Evolutionary conservation across 441 rosid genomes (phyloP), one percentile per base, ranked within the genome.

Genomic region (Pelargonium cotyledonis): DNA sequence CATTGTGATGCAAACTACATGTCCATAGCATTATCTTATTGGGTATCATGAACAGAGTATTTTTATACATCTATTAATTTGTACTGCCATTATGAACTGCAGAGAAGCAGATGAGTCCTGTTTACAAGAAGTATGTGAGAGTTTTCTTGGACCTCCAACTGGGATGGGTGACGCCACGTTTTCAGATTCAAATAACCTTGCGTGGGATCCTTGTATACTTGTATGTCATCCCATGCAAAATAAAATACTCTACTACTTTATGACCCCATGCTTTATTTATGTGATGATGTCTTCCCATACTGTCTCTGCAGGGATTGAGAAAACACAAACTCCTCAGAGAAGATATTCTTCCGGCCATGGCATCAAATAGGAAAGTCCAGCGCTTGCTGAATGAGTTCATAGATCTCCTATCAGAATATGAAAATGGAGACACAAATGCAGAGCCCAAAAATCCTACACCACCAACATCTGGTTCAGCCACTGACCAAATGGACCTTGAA

Each of bases 71-170:
- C n/a, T 16, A 9, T 51, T 4, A 51, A 11, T 51, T 16, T 61
- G 40, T 21, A 21, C 40, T 21, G 15, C 58, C 19, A 21, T 61
- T 23, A 9, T 61, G 31, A 61, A 65, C 65, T 80, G 74, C 88
- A 94, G 99, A 81, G 99, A 94, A 84, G 88, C 96, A 40, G 99
- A 91, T 29, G 98, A 95, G 72, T 89, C 95, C 21, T 90, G 97
- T 65, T 79, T 95, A 72, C 88, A 97, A 62, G 99, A 95, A 85
- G 86, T 90, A 21, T 91, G 92, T 63, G 97, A 95, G 83, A 86
- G 87, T 82, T 95, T 92, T 85, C 91, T 91, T 65, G 97, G 99
- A 71, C 99, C 97, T 66, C 99, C 99, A 10, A 85, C 89, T 75
- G 96, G 97, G 65, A 89, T 90, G 92, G 83, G 70, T 47, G 88